Conservation (phyloP, 2,329 filamentous ascomycete genomes). For the Botrytis cinerea region DNA sequence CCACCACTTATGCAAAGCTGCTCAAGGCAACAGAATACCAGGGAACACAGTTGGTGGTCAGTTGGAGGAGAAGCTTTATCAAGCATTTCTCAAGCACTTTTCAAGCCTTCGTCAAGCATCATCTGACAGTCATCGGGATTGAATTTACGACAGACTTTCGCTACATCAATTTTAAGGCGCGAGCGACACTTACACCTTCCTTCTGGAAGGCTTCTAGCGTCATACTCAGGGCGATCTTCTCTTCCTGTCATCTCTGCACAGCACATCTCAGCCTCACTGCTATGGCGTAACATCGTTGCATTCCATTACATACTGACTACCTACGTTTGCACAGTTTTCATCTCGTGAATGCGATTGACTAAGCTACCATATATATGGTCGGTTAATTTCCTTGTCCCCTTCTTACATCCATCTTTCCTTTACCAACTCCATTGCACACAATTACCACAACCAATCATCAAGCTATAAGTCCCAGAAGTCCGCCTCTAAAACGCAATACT, state of each 20-base stretch:
- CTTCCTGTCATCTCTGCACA: not conserved
- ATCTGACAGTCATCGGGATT: not conserved
- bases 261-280: conserved; percentile 2
- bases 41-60: not conserved
- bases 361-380: not conserved
- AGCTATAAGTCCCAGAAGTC: not conserved
- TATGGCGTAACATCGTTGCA: not conserved
- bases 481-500: not conserved
- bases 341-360: not conserved
- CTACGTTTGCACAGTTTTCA: not conserved
- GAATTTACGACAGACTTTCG: not conserved
- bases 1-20: not conserved
- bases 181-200: not conserved
- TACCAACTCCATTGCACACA: not conserved
- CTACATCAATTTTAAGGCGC: not conserved
- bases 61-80: not conserved
- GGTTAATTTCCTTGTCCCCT: not conserved
- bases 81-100: not conserved
- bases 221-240: not conserved
- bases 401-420: not conserved
- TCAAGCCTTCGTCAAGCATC: not conserved
- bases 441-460: not conserved
- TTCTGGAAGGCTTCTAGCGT: not conserved
- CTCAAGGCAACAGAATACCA: not conserved
- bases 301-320: not conserved